phyloP scores from a whole-genome alignment of 164 flowering plant species.

The Chimonanthus salicifolius region DNA sequence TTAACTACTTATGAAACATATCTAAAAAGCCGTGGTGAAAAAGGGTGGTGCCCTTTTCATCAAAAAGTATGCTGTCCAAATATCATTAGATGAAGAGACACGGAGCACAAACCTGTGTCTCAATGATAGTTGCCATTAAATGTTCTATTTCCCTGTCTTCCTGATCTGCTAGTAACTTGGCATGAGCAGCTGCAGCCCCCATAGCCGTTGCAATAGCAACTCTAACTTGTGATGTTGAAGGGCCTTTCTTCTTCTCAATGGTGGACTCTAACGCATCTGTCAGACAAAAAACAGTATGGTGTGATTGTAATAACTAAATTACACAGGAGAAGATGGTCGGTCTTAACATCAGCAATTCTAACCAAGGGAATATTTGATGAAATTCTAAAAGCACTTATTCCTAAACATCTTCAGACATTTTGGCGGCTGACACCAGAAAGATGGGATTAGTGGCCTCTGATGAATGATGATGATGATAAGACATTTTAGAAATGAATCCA shows the following conservation, averaged over 20 bases:
- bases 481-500: no score
- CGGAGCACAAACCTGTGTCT: constrained; percentile 53
- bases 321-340: no score
- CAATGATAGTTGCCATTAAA: constrained; percentile 61
- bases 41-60: no score
- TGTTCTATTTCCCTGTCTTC: constrained; percentile 81
- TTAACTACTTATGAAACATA: no score
- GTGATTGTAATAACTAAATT: neutral
- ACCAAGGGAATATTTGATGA: no score
- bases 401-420: no score
- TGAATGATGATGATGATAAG: no score
- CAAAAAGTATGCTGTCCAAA: neutral
- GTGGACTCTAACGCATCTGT: constrained; percentile 33
- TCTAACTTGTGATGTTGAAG: constrained; percentile 53
- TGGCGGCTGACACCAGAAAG: no score
- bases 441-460: no score
- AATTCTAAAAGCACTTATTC: no score
- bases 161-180: constrained; percentile 78
- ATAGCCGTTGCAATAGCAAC: constrained; percentile 85
- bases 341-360: no score
- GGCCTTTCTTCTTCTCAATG: constrained; percentile 28
- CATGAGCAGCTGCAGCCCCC: constrained; percentile 88
- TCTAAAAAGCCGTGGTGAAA: no score
- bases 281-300: constrained; percentile 8
- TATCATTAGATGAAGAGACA: neutral